A percentile compares a stretch with the other conserved stretches of the same genome.
Evolutionary conservation across 2,329 filamentous ascomycete species (phyloP).

Genomic region (Nothophoma quercina): DNA sequence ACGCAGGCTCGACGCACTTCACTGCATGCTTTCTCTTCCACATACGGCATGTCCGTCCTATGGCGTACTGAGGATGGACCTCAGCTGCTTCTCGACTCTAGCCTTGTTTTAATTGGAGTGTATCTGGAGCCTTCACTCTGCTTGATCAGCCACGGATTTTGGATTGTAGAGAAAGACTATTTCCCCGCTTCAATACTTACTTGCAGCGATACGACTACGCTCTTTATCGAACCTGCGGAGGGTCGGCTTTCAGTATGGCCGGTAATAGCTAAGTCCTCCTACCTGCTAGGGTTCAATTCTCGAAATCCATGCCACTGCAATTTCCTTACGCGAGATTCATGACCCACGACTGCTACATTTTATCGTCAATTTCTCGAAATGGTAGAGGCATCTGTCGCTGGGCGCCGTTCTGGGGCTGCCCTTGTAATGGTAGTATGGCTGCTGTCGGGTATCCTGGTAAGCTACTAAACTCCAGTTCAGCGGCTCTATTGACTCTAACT

Average conservation of each 20-base stretch:
- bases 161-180: background rate
- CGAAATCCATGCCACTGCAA: background rate
- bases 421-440: background rate
- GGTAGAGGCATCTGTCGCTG: background rate
- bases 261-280: background rate
- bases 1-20: background rate
- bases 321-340: no score
- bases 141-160: background rate
- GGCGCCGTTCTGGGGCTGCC: background rate
- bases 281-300: background rate
- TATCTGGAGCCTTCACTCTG: background rate
- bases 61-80: background rate
- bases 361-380: background rate
- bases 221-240: background rate
- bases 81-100: background rate
- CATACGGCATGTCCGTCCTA: background rate
- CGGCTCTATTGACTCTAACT: no score
- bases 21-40: background rate
- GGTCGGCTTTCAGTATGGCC: background rate
- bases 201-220: background rate
- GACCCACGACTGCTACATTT: background rate
- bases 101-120: background rate
- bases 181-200: background rate
- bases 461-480: no score
- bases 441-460: conserved; percentile 1